Conservation (phyloP, 306 rosid species). For the Alnus rubra region DNA sequence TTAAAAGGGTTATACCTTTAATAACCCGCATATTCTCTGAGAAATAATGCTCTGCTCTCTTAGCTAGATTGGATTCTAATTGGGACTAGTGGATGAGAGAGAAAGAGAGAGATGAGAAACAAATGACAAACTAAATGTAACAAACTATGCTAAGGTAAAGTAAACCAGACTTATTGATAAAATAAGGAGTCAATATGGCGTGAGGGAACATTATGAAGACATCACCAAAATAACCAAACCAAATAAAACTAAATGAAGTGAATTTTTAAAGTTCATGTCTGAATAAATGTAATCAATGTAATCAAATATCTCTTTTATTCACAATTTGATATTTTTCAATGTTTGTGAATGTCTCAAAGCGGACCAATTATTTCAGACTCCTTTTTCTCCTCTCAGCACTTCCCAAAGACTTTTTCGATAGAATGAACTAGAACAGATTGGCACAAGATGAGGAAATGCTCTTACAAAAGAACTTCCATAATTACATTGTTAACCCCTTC, state of each 20-base stretch:
- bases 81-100: constrained; percentile 41
- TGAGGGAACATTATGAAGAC: neutral
- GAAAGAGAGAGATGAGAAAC: neutral
- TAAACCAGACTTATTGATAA: neutral
- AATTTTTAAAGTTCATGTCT: neutral
- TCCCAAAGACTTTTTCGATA: neutral
- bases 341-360: too few species aligned
- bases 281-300: too few species aligned
- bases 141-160: neutral
- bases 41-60: constrained; percentile 90
- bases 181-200: neutral
- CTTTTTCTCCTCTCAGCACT: neutral
- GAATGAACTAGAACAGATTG: too few species aligned
- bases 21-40: constrained; percentile 82
- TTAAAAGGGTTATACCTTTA: constrained; percentile 51
- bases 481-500: neutral
- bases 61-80: constrained; percentile 61
- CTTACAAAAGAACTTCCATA: neutral
- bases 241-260: neutral
- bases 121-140: constrained; percentile 1
- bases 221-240: neutral
- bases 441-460: neutral
- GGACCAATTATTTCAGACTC: neutral
- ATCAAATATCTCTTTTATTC: too few species aligned
- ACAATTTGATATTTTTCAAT: too few species aligned